A percentile compares a stretch with the other conserved stretches of the same genome.
phyloP scores from a whole-genome alignment of 768 basidiomycete species.

The Tylopilus sp. region DNA sequence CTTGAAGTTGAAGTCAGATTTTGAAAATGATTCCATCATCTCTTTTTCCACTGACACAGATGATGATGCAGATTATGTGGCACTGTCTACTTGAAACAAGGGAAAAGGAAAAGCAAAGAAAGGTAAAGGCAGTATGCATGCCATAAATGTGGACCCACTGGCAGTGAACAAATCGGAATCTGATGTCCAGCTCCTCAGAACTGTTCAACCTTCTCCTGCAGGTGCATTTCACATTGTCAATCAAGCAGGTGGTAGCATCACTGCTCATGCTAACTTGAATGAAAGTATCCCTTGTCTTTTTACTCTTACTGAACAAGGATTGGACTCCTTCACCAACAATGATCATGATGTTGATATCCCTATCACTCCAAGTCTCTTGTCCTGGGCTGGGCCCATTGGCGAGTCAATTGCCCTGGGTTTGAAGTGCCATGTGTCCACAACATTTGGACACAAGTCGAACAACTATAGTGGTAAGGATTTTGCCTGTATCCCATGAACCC shows the following conservation, averaged over 20 bases:
- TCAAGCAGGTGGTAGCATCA: no score
- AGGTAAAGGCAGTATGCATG: background rate
- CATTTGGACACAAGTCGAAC: background rate
- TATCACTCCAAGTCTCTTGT: background rate
- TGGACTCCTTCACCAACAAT: background rate
- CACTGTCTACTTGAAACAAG: background rate
- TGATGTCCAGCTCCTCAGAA: background rate
- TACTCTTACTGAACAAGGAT: background rate
- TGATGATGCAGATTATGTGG: background rate
- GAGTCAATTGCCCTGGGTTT: background rate
- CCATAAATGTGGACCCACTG: background rate
- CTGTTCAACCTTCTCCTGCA: background rate
- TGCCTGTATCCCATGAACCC: background rate
- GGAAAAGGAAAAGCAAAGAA: background rate
- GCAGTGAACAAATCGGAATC: background rate
- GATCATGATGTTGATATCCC: background rate
- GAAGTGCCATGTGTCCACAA: background rate
- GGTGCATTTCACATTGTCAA: no score
- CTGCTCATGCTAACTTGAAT: background rate
- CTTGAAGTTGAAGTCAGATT: background rate
- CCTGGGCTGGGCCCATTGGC: background rate
- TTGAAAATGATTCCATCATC: background rate
- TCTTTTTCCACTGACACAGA: background rate
- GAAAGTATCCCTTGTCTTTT: background rate
- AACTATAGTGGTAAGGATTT: background rate